phyloP scores from a whole-genome alignment of 2,329 filamentous ascomycete species.

The Penicillium brasilianum region DNA sequence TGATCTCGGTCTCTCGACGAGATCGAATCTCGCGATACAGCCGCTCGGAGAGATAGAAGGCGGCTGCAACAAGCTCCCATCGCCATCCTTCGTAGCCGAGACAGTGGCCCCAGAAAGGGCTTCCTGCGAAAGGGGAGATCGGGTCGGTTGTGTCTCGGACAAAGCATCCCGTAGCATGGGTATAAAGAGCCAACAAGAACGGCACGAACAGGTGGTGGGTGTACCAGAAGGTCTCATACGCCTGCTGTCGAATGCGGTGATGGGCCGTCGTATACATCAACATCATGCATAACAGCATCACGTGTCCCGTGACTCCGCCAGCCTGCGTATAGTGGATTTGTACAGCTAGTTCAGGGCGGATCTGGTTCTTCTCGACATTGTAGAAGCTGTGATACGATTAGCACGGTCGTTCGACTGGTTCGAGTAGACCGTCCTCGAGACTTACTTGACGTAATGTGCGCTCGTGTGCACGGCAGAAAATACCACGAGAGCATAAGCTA shows the following conservation, averaged over 20 bases:
- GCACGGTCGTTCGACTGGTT: conserved; percentile 3
- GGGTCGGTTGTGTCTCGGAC: conserved; percentile 77
- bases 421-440: conserved; percentile 12
- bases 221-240: conserved; percentile 99
- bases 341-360: conserved; percentile 78
- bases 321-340: conserved; percentile 90
- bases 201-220: conserved; percentile 98
- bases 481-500: conserved; percentile 85
- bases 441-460: conserved; percentile 92
- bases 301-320: conserved; percentile 91
- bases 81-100: conserved; percentile 96
- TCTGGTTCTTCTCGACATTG: conserved; percentile 85
- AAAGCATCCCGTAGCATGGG: conserved; percentile 94
- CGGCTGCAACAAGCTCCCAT: conserved; percentile 90
- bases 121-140: conserved; percentile 82
- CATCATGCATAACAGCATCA: conserved; percentile 99
- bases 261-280: conserved; percentile 98
- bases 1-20: conserved; percentile 83
- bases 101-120: conserved; percentile 86
- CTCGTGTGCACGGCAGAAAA: conserved; percentile 78
- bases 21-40: conserved; percentile 89
- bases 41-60: conserved; percentile 83
- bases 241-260: conserved; percentile 90
- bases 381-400: conserved; percentile 71
- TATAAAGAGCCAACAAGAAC: conserved; percentile 91